Percentiles rank a stretch among this genome's conserved stretches.
These are phyloP conservation scores for Trichosporon sp. DNA, from an alignment of 1,284 basidiomycete genomes.

Conservation along the genomic window DNA sequence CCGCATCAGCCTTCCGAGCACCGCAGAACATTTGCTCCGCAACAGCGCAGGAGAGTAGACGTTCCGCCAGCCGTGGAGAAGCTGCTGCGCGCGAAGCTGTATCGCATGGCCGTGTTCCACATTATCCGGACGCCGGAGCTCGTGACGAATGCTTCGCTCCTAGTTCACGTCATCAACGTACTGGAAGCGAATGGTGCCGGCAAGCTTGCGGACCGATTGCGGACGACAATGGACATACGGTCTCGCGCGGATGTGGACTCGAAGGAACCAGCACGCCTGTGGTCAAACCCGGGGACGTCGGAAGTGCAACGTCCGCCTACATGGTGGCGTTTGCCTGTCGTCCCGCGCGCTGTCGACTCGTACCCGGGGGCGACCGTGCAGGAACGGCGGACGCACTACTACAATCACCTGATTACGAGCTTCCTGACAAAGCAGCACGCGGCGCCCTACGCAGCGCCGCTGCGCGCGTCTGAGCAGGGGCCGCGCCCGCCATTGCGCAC, in stretches of 20 bases:
- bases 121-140: slow-evolving; percentile 31
- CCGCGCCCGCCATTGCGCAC: slow-evolving; percentile 23
- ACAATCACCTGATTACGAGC: slow-evolving; percentile 14
- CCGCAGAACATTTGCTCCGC: background rate
- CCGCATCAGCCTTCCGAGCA: background rate
- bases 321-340: slow-evolving; percentile 12
- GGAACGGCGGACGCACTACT: slow-evolving; percentile 16
- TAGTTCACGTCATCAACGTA: slow-evolving; percentile 20
- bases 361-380: slow-evolving; percentile 6
- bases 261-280: background rate
- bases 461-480: background rate
- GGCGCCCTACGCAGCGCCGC: slow-evolving; percentile 6
- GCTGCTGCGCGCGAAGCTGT: slow-evolving; percentile 34
- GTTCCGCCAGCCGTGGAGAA: slow-evolving; percentile 27
- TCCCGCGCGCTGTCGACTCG: background rate
- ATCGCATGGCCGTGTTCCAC: slow-evolving; percentile 35
- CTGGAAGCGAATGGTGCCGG: slow-evolving; percentile 32
- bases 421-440: slow-evolving; percentile 13
- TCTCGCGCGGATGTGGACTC: background rate
- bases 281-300: background rate
- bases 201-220: slow-evolving; percentile 33
- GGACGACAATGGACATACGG: slow-evolving; percentile 19
- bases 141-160: slow-evolving; percentile 21
- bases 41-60: background rate
- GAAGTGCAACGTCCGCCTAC: slow-evolving; percentile 7